These are phyloP conservation scores for Physaria fendleri DNA, from an alignment of 345 rosid species.

Conservation along the genomic window DNA sequence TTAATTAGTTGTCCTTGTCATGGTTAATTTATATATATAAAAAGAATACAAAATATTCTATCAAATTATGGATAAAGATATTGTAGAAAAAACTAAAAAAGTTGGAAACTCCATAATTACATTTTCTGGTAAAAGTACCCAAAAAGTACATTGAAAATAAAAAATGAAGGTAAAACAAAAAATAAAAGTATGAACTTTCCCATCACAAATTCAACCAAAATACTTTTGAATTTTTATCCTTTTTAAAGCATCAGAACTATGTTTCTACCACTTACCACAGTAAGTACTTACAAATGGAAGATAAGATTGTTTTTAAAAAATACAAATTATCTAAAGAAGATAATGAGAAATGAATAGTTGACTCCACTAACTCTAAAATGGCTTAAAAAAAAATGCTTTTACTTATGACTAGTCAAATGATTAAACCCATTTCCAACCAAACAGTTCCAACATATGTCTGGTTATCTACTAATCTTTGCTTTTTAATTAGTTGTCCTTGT, in stretches of 20 bases:
- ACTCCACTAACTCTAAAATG: conserved; percentile 24
- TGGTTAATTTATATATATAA: conserved; percentile 16
- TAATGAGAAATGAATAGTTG: conserved; percentile 18
- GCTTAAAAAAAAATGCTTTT: conserved; percentile 23
- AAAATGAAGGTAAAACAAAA: conserved; percentile 8
- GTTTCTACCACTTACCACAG: conserved; percentile 14
- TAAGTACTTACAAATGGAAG: conserved; percentile 12
- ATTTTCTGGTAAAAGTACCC: conserved; percentile 24
- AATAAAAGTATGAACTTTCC: conserved; percentile 12
- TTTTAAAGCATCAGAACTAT: conserved; percentile 8
- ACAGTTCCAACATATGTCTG: too few relatives aligned
- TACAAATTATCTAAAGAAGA: conserved; percentile 2
- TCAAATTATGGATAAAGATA: conserved; percentile 10
- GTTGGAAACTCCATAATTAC: conserved; percentile 15
- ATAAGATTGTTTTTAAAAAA: conserved; percentile 5
- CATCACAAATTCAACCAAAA: conserved; percentile 17
- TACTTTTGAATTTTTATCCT: not conserved
- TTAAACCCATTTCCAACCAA: conserved; percentile 17
- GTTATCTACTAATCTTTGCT: too few relatives aligned
- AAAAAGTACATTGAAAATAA: conserved; percentile 22
- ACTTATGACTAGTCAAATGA: conserved; percentile 20
- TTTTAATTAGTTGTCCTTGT: too few relatives aligned
- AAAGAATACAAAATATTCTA: not conserved
- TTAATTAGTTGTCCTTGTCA: conserved; percentile 17
- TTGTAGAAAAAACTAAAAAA: conserved; percentile 5